Evolutionary conservation across 139 green algal genomes (phyloP), one percentile per base, ranked within the genome.

Genomic region (Chlamydomonas eustigma): DNA sequence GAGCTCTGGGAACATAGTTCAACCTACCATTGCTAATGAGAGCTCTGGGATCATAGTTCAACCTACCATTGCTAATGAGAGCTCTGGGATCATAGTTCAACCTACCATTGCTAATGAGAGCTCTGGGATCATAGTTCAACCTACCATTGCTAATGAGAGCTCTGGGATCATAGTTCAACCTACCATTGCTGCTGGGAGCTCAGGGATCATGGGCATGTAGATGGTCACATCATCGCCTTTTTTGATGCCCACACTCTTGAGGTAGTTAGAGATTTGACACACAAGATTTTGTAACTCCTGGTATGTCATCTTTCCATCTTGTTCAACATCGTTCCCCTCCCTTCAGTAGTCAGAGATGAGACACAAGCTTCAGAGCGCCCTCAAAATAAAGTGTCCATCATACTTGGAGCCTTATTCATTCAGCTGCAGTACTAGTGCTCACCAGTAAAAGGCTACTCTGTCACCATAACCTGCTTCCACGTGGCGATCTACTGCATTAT

Each of bases 121-220:
- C n/a, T n/a, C n/a, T n/a, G n/a, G n/a, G n/a, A n/a, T n/a, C n/a
- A n/a, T n/a, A n/a, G n/a, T n/a, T n/a, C n/a, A n/a, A n/a, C n/a
- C n/a, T n/a, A n/a, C n/a, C n/a, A n/a, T n/a, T n/a, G n/a, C n/a
- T n/a, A n/a, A n/a, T n/a, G n/a, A n/a, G n/a, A n/a, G n/a, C n/a
- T n/a, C n/a, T n/a, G n/a, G n/a, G n/a, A n/a, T n/a, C n/a, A n/a
- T n/a, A n/a, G n/a, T n/a, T n/a, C n/a, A n/a, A 5, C 58, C 34
- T 52, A 98, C 75, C 84, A 88, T 88, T 28, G 80, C 73, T 33
- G 70, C 79, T 50, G 86, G 87, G 31, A 94, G 81, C 79, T 92
- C 84, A 1, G 76, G 71, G 1, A 91, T 75, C 95, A 98, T 98
- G 68, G 95, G 94, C 85, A 98, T 90, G 88, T 99, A 99, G 76